Conservation (phyloP, 2,329 filamentous ascomycete species). For the Ceratocystis papillata region DNA sequence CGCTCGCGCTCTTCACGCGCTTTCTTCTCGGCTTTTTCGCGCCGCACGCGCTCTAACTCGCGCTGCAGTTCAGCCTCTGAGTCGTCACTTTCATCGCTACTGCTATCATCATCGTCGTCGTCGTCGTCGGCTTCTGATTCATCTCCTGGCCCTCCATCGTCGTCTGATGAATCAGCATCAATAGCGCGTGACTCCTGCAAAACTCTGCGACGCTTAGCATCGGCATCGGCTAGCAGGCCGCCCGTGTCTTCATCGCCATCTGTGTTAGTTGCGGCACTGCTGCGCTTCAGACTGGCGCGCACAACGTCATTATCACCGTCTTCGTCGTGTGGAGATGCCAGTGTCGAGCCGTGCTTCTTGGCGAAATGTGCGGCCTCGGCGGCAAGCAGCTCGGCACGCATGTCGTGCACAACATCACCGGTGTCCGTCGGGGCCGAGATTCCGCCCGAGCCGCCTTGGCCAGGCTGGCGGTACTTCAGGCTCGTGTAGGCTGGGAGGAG, state of each 20-base stretch:
- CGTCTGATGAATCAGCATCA: conserved; percentile 62
- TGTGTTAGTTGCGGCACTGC: conserved; percentile 32
- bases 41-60: conserved; percentile 88
- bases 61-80: conserved; percentile 82
- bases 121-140: conserved; percentile 33
- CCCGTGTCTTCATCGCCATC: conserved; percentile 43
- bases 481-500: conserved; percentile 87
- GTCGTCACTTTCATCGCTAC: conserved; percentile 53
- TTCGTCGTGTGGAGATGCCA: conserved; percentile 37
- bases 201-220: conserved; percentile 75
- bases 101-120: conserved; percentile 35
- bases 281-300: conserved; percentile 25
- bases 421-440: conserved; percentile 37
- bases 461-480: conserved; percentile 76
- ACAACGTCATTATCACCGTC: conserved; percentile 40
- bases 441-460: conserved; percentile 69
- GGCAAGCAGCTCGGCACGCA: conserved; percentile 78
- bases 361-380: conserved; percentile 81
- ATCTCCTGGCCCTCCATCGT: conserved; percentile 34
- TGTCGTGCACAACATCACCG: conserved; percentile 51
- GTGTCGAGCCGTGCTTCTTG: conserved; percentile 60
- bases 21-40: conserved; percentile 60
- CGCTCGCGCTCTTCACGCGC: conserved; percentile 58
- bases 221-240: conserved; percentile 47
- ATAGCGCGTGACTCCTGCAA: conserved; percentile 79